Evolutionary conservation across 78 protist genomes (phyloP), one percentile per base, ranked within the genome.

Genomic region (Dictyostelium capitatum): DNA sequence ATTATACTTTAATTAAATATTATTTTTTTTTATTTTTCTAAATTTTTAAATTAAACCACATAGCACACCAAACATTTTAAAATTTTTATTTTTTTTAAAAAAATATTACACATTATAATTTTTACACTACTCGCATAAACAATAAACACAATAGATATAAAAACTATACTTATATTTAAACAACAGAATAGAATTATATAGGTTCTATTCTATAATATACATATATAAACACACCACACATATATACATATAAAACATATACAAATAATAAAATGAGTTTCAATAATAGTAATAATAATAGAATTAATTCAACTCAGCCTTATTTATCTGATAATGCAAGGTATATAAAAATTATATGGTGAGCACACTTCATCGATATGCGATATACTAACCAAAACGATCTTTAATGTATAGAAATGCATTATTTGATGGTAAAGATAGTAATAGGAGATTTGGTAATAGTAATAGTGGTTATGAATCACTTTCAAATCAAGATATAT

Each of bases 291-390:
- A n/a, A 25, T 67, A 79, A 57, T 64, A 57, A 73, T 83, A 83
- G 54, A 85, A 81, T 72, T 25, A 75, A 51, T 19, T 48, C 80
- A 2, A 59, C 59, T 14, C 25, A 47, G 41, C 78, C 83, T 17
- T 85, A 85, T 62, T 25, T 85, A 28, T 85, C 92, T 56, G 75
- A 85, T 19, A 51, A 41, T 85, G 92, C 92, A 62, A 85, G 80
- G 92, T 85, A 75, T 6, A 37, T 37, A 37, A 37, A 37, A 37
- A 37, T n/a, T n/a, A n/a, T n/a, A n/a, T n/a, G n/a, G n/a, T n/a
- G n/a, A n/a, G n/a, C n/a, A n/a, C n/a, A n/a, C n/a, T n/a, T n/a
- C n/a, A n/a, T n/a, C n/a, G n/a, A n/a, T n/a, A n/a, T 53, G 8
- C 8, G 57, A 53, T 53, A 53, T 8, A 53, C 57, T 53, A 53